Base-by-base conservation (phyloP, 306 rosid species). In the Clitoria ternatea region DNA sequence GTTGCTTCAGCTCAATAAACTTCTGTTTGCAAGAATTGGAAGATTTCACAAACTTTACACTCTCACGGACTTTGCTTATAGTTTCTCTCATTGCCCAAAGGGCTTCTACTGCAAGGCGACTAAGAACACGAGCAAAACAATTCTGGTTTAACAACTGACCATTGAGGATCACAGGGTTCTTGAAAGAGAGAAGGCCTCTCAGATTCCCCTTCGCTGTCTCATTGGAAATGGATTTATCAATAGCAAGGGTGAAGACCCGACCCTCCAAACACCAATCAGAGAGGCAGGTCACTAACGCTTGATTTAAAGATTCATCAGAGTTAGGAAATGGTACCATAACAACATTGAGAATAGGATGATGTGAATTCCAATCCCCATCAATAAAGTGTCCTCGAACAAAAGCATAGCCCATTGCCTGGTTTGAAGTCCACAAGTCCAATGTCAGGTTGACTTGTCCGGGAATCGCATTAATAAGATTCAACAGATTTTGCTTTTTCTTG, bases 261-360 rank as follows among this genome's bases (percentile, higher is more conserved):
- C 86, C 92, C 77, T 85, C 85, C 81, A 94, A 79, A 79, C 80
- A 77, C 98, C 98, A 94, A 80, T 89, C 89, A 5, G 96, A 76
- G 62, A 94, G 69, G 85, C 96, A 87, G 52, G 84, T 65, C 76
- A 63, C 23, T 66, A 94, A 57, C 18, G 89, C 81, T 66, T 87
- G 90, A 77, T 62, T 78, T 15, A 87, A 61, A 22, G 90, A 80
- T 78, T 85, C 84, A 36, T 81, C 85, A 45, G 82, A 83, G 79
- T 85, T 84, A 44, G 85, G 86, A 71, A 83, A 94, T 11, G 89
- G 87, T 62, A 84, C 81, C 76, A 53, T 81, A 52, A 84, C 77
- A 48, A 90, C 96, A 78, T 86, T 90, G 29, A 94, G 92, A 50
- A 94, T 77, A 63, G 82, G 92, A 30, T 82, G 80, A 77, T 90